phyloP scores from a whole-genome alignment of 2,329 filamentous ascomycete species.

The Colletotrichum sp. region DNA sequence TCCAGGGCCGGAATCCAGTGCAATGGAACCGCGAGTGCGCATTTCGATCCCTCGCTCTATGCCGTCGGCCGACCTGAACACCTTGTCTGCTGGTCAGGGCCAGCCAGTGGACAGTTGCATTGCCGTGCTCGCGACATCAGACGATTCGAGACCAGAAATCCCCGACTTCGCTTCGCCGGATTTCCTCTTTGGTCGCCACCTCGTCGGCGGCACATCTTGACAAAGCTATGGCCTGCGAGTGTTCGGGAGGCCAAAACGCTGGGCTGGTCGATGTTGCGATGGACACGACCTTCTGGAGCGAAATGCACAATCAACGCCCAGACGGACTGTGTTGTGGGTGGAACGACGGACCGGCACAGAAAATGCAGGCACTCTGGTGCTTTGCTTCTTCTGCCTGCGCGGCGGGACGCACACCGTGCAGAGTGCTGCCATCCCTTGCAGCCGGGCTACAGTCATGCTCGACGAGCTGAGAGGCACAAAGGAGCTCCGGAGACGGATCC shows the following conservation, averaged over 20 bases:
- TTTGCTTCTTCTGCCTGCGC: background rate
- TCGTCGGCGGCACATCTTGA: background rate
- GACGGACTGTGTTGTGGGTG: background rate
- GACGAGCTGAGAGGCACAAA: background rate
- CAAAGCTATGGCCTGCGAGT: background rate
- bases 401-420: background rate
- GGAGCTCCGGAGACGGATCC: background rate
- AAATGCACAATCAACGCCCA: background rate
- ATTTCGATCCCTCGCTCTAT: background rate
- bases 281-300: background rate
- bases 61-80: slow-evolving; percentile 1
- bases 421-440: background rate
- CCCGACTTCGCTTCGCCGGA: background rate
- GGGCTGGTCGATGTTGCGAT: background rate
- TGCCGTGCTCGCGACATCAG: background rate
- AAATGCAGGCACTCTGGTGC: background rate
- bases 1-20: background rate
- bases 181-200: background rate
- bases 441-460: background rate
- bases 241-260: background rate
- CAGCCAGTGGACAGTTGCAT: background rate
- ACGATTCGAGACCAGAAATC: background rate
- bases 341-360: background rate
- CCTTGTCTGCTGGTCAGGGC: background rate
- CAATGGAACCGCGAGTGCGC: background rate